phyloP scores from a whole-genome alignment of 1,284 basidiomycete genomes.

The Pseudozyma tsukubaensis region DNA sequence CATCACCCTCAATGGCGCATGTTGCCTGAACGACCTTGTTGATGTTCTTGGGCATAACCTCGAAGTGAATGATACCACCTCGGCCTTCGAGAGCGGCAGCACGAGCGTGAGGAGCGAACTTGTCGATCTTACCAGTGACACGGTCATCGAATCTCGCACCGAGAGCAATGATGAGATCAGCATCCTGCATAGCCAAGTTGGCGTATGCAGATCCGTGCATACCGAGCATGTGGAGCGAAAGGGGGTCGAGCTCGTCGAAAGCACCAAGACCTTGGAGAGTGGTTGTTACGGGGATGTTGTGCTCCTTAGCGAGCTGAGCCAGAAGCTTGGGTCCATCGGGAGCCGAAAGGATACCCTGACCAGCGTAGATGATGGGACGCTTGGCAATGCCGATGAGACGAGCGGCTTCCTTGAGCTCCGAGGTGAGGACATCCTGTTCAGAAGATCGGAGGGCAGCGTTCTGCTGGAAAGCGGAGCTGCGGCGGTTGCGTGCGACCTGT shows the following conservation, averaged over 20 bases:
- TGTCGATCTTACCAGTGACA: slow-evolving; percentile 89
- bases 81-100: slow-evolving; percentile 86
- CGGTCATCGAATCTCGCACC: slow-evolving; percentile 98
- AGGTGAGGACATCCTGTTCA: slow-evolving; percentile 39
- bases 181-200: slow-evolving; percentile 95
- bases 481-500: slow-evolving; percentile 58
- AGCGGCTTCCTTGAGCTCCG: slow-evolving; percentile 86
- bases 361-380: slow-evolving; percentile 92
- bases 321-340: slow-evolving; percentile 86
- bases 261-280: slow-evolving; percentile 95
- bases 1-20: slow-evolving; percentile 93
- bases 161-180: slow-evolving; percentile 96
- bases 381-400: slow-evolving; percentile 90
- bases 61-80: slow-evolving; percentile 98
- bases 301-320: slow-evolving; percentile 81
- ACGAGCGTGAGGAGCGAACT: slow-evolving; percentile 89
- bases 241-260: slow-evolving; percentile 86
- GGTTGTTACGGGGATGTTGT: slow-evolving; percentile 96
- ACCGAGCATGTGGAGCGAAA: slow-evolving; percentile 95
- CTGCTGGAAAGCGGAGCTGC: slow-evolving; percentile 43
- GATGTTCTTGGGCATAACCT: slow-evolving; percentile 98
- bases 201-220: slow-evolving; percentile 99
- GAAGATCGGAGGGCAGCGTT: slow-evolving; percentile 27
- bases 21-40: slow-evolving; percentile 98
- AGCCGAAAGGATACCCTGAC: slow-evolving; percentile 87